Evolutionary conservation across 129 eudicot genomes (phyloP).

Genomic region (Tagetes erecta): DNA sequence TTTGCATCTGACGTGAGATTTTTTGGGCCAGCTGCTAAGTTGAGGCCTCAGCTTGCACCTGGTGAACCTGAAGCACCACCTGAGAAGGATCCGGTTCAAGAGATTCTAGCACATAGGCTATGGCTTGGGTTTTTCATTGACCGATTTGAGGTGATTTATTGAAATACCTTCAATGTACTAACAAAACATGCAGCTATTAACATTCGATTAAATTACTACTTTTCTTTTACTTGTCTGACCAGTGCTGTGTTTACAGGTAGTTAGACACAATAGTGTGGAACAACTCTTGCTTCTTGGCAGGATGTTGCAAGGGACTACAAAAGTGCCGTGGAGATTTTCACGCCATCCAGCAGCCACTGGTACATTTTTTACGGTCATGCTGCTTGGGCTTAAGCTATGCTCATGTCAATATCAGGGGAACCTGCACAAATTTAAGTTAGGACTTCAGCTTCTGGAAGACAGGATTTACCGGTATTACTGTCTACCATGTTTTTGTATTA

Average conservation of each 20-base stretch:
- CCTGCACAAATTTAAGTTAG: slow-evolving; percentile 63
- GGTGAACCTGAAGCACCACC: slow-evolving; percentile 93
- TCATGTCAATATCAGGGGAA: slow-evolving; percentile 83
- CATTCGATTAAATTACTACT: not conserved
- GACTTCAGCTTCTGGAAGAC: slow-evolving; percentile 97
- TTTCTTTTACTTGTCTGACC: slow-evolving; percentile 13
- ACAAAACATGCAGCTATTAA: slow-evolving; percentile 1
- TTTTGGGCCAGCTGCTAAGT: slow-evolving; percentile 90
- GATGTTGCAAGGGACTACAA: slow-evolving; percentile 90
- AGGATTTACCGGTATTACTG: slow-evolving; percentile 73
- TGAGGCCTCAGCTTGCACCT: slow-evolving; percentile 88
- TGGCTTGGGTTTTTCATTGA: slow-evolving; percentile 99
- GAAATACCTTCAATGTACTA: slow-evolving; percentile 4
- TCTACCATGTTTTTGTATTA: not conserved
- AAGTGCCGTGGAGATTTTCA: slow-evolving; percentile 85
- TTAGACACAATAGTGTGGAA: slow-evolving; percentile 85
- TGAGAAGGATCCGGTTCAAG: slow-evolving; percentile 90
- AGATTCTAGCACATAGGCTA: slow-evolving; percentile 91
- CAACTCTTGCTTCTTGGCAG: slow-evolving; percentile 92
- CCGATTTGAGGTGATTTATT: slow-evolving; percentile 81
- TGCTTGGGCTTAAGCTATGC: slow-evolving; percentile 88
- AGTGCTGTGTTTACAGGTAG: slow-evolving; percentile 48
- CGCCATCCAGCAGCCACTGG: slow-evolving; percentile 96
- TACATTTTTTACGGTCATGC: slow-evolving; percentile 92
- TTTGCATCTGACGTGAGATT: slow-evolving; percentile 87